phyloP scores from a whole-genome alignment of 192 early-diverging fungal species.

The Borealophlyctis nickersoniae region DNA sequence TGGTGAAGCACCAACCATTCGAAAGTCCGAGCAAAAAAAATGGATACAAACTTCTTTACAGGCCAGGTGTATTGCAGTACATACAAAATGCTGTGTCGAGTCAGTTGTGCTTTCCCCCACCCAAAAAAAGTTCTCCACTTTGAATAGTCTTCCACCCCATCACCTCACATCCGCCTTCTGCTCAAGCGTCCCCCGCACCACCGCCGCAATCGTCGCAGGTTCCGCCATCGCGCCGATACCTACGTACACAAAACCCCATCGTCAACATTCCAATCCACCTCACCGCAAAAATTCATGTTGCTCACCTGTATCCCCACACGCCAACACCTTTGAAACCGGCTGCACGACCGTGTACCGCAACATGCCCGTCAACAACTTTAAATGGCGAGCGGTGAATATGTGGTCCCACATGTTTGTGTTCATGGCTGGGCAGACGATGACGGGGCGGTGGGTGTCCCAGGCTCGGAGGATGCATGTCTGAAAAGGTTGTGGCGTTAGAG shows the following conservation, averaged over 20 bases:
- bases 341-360: slow-evolving; percentile 65
- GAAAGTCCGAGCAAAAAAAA: too few species aligned
- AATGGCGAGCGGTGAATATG: slow-evolving; percentile 76
- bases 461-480: slow-evolving; percentile 87
- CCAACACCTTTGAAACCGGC: slow-evolving; percentile 80
- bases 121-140: too few species aligned
- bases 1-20: too few species aligned
- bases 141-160: too few species aligned
- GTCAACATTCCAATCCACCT: not conserved
- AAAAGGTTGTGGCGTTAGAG: not conserved
- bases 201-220: slow-evolving; percentile 53
- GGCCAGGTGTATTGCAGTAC: too few species aligned
- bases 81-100: too few species aligned
- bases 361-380: slow-evolving; percentile 21
- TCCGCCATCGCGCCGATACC: slow-evolving; percentile 82
- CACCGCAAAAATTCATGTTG: not conserved
- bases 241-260: not conserved
- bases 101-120: too few species aligned
- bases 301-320: slow-evolving; percentile 85
- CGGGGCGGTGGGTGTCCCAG: slow-evolving; percentile 74
- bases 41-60: too few species aligned
- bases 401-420: slow-evolving; percentile 97
- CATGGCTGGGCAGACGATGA: slow-evolving; percentile 90
- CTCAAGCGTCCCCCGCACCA: not conserved
- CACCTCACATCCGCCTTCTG: too few species aligned